phyloP scores from a whole-genome alignment of 345 rosid species.

The Noccaea caerulescens region DNA sequence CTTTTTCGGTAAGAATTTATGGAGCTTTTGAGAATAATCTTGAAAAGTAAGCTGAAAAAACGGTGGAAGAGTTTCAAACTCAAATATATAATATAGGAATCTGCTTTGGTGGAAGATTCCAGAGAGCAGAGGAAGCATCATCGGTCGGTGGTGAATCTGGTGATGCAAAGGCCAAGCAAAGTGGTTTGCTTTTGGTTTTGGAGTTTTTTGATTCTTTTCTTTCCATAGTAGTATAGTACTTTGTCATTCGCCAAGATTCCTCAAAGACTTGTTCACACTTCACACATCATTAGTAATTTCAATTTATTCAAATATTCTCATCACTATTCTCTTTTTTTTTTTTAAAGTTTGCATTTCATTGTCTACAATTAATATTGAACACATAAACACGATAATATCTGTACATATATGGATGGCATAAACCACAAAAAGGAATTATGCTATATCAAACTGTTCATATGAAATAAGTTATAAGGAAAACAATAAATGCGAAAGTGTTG shows the following conservation, averaged over 20 bases:
- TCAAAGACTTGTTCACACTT: not conserved
- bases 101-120: conserved; percentile 27
- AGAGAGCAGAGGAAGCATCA: conserved; percentile 17
- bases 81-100: not conserved
- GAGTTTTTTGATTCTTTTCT: not conserved
- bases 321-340: too few species aligned
- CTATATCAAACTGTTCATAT: too few species aligned
- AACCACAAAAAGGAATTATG: too few species aligned
- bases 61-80: not conserved
- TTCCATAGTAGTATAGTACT: not conserved
- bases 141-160: not conserved
- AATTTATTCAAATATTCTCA: too few species aligned
- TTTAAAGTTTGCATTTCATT: too few species aligned
- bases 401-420: too few species aligned
- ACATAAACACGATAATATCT: too few species aligned
- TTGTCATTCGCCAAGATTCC: not conserved
- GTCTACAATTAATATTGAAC: too few species aligned
- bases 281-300: not conserved
- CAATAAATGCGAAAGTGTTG: too few species aligned
- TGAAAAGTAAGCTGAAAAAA: conserved; percentile 8
- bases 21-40: conserved; percentile 20
- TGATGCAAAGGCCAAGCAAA: conserved; percentile 1
- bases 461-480: too few species aligned
- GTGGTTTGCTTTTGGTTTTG: conserved; percentile 11
- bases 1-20: not conserved